phyloP scores from a whole-genome alignment of 108 stramenopile genomes.

The Parmales sp. region DNA sequence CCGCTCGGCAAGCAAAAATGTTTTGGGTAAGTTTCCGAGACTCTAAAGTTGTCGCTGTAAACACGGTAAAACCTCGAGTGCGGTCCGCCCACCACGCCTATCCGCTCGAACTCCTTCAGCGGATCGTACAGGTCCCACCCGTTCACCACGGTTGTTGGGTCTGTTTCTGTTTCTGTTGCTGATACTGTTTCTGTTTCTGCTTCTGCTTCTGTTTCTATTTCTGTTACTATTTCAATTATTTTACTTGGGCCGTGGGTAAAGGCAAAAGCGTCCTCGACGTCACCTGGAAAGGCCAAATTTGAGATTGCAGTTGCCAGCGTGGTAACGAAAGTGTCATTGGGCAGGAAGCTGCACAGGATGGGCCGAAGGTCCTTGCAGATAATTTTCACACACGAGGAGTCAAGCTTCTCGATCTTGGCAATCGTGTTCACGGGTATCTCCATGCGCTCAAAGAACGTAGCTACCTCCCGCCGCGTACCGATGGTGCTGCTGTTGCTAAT shows the following conservation, averaged over 20 bases:
- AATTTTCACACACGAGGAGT: not conserved
- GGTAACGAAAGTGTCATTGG: not conserved
- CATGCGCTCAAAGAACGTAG: not conserved
- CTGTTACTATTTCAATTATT: too few relatives aligned
- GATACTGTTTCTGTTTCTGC: too few relatives aligned
- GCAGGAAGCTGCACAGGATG: not conserved
- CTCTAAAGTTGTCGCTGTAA: not conserved
- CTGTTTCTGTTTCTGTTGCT: not conserved
- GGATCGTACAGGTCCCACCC: constrained; percentile 9
- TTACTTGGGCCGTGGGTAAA: not conserved
- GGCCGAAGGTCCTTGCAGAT: constrained; percentile 3
- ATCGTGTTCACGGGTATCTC: constrained; percentile 9
- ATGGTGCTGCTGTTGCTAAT: not conserved
- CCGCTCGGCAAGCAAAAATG: not conserved
- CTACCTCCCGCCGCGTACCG: not conserved
- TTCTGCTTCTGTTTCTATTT: not conserved
- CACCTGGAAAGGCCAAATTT: not conserved
- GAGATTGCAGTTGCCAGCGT: not conserved
- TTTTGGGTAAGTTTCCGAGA: not conserved
- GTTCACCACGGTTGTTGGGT: not conserved
- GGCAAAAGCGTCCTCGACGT: not conserved
- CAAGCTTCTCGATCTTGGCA: not conserved
- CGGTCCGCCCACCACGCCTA: not conserved
- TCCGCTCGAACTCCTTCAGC: constrained; percentile 3
- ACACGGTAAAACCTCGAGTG: constrained; percentile 2